A percentile compares a stretch with the other conserved stretches of the same genome.
Conservation (phyloP, 768 basidiomycete species). For the Trametes cubensis region DNA sequence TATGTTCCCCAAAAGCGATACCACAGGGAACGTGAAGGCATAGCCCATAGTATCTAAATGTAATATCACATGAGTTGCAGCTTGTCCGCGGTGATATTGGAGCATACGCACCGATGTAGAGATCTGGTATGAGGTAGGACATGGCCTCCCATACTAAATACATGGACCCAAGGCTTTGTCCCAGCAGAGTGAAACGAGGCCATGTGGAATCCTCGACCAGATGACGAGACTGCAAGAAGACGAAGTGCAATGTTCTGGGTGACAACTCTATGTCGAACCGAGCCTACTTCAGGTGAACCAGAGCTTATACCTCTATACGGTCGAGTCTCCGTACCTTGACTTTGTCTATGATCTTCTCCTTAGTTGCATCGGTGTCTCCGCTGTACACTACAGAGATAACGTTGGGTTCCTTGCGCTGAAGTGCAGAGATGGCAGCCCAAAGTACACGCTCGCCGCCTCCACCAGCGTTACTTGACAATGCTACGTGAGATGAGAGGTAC, state of each 20-base stretch:
- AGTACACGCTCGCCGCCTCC: constrained; percentile 96
- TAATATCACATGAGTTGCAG: not conserved
- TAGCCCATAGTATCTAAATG: constrained; percentile 94
- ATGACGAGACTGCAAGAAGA: constrained; percentile 71
- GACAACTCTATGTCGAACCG: constrained; percentile 80
- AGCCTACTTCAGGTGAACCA: constrained; percentile 44
- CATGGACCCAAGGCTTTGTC: constrained; percentile 90
- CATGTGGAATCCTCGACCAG: constrained; percentile 83
- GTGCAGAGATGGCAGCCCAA: constrained; percentile 83
- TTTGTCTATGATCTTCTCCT: constrained; percentile 78
- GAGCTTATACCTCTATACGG: not conserved
- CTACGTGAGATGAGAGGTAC: constrained; percentile 31
- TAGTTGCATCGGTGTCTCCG: constrained; percentile 81
- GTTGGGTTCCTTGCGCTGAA: constrained; percentile 69
- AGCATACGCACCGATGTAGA: constrained; percentile 75
- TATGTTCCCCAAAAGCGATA: constrained; percentile 61
- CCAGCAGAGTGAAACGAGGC: constrained; percentile 89
- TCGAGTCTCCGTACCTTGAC: constrained; percentile 59
- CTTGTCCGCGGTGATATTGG: not conserved
- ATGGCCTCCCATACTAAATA: constrained; percentile 84
- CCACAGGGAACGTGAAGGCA: constrained; percentile 87
- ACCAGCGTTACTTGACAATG: constrained; percentile 77
- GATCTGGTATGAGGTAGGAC: constrained; percentile 76
- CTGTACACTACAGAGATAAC: constrained; percentile 83
- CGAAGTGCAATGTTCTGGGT: constrained; percentile 69